These are phyloP conservation scores for Hyphodiscus sp. DNA, from an alignment of 2,329 filamentous ascomycete genomes.

Conservation along the genomic window DNA sequence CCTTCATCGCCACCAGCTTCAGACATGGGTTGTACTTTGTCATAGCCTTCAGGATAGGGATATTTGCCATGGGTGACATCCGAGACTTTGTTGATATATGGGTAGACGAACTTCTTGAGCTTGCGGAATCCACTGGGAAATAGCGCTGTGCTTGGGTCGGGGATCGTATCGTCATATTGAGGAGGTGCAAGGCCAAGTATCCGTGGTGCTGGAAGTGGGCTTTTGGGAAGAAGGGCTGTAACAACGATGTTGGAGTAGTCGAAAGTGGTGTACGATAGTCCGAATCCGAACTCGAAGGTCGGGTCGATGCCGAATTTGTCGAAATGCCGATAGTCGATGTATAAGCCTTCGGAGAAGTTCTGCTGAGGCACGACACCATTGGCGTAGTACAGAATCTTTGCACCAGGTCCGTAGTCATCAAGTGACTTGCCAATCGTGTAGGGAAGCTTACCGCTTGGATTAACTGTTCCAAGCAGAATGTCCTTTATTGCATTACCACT, in stretches of 20 bases:
- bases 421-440: constrained; percentile 76
- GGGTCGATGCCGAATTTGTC: constrained; percentile 70
- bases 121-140: constrained; percentile 50
- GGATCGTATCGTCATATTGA: constrained; percentile 42
- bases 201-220: constrained; percentile 28
- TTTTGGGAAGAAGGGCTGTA: constrained; percentile 34
- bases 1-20: constrained; percentile 57
- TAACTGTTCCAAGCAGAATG: constrained; percentile 70
- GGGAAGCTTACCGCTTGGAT: constrained; percentile 66
- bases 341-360: constrained; percentile 74
- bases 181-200: constrained; percentile 39
- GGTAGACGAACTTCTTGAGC: constrained; percentile 60
- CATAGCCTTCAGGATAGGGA: constrained; percentile 40
- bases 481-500: constrained; percentile 77
- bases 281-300: constrained; percentile 81
- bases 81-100: constrained; percentile 39
- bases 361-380: constrained; percentile 71
- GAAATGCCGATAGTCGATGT: constrained; percentile 86
- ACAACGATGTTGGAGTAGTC: constrained; percentile 43
- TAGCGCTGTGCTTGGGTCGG: constrained; percentile 44
- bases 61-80: constrained; percentile 35
- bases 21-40: constrained; percentile 40
- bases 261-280: constrained; percentile 64
- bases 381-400: constrained; percentile 61
- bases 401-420: constrained; percentile 69